Evolutionary conservation across 208 protist species (phyloP).

Genomic region (Crithidia fasciculata): DNA sequence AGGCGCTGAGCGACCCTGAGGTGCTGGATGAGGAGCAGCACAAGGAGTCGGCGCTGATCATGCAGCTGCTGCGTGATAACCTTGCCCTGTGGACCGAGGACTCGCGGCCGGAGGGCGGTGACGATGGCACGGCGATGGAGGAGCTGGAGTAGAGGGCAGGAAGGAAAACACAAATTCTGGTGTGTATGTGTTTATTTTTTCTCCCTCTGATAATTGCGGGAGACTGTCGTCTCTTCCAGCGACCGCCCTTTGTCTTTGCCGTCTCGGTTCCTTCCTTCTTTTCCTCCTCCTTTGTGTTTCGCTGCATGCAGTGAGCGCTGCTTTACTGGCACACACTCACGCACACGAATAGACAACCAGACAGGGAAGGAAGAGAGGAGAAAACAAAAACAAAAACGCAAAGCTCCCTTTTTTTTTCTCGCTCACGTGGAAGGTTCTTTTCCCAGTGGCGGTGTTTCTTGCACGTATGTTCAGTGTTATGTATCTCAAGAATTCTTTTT

Average conservation of each 20-base stretch:
- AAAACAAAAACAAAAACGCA: too few relatives aligned
- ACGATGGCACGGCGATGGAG: conserved; percentile 88
- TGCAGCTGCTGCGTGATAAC: conserved; percentile 99
- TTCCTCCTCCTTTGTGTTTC: conserved; percentile 15
- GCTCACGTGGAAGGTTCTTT: too few relatives aligned
- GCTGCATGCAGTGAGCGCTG: background rate
- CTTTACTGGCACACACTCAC: too few relatives aligned
- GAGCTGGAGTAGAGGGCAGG: conserved; percentile 73
- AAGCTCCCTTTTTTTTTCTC: too few relatives aligned
- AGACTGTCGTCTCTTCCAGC: background rate
- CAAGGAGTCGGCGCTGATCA: conserved; percentile 99
- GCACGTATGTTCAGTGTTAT: too few relatives aligned
- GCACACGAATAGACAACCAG: too few relatives aligned
- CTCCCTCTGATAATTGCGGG: background rate
- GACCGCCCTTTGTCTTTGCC: background rate
- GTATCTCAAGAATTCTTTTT: background rate
- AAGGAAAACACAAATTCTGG: conserved; percentile 5
- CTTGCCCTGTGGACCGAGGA: conserved; percentile 98
- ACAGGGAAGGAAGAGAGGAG: too few relatives aligned
- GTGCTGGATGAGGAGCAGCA: conserved; percentile 97
- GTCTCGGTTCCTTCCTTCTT: conserved; percentile 6
- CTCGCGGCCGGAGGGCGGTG: conserved; percentile 76
- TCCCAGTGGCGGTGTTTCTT: too few relatives aligned
- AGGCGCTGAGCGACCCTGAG: conserved; percentile 96
- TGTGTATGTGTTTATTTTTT: background rate